Evolutionary conservation across 768 basidiomycete species (phyloP).

Genomic region (Mycena filopes): DNA sequence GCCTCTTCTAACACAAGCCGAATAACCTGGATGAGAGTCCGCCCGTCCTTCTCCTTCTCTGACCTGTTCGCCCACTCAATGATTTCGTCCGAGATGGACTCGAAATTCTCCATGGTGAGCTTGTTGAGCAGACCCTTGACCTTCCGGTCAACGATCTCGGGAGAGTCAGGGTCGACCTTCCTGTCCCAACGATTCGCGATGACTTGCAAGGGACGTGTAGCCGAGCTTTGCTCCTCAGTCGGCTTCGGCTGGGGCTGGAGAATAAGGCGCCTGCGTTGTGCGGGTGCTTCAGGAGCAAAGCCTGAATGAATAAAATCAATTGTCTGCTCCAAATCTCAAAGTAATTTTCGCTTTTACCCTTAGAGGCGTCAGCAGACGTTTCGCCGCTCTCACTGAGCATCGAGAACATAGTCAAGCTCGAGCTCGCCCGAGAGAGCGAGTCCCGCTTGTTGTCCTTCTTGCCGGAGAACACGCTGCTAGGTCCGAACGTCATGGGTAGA

Average conservation of each 20-base stretch:
- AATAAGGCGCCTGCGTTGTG: slow-evolving; percentile 76
- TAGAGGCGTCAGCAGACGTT: slow-evolving; percentile 60
- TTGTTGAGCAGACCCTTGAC: slow-evolving; percentile 94
- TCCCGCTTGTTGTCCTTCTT: slow-evolving; percentile 77
- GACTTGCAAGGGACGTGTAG: slow-evolving; percentile 84
- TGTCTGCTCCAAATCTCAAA: too few species aligned
- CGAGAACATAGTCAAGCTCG: slow-evolving; percentile 88
- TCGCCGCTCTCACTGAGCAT: slow-evolving; percentile 78
- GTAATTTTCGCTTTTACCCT: slow-evolving; percentile 49
- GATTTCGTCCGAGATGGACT: slow-evolving; percentile 95
- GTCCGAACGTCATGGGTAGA: slow-evolving; percentile 81
- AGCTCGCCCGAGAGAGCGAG: slow-evolving; percentile 82
- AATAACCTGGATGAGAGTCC: slow-evolving; percentile 95
- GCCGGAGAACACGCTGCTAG: slow-evolving; percentile 83
- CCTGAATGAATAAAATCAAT: too few species aligned
- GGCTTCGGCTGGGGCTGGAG: slow-evolving; percentile 83
- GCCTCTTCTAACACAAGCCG: slow-evolving; percentile 93
- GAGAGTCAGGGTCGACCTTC: slow-evolving; percentile 75
- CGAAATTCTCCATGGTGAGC: slow-evolving; percentile 96
- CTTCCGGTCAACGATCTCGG: slow-evolving; percentile 91
- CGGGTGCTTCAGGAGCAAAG: slow-evolving; percentile 56
- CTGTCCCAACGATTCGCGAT: slow-evolving; percentile 89
- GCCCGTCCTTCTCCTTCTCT: slow-evolving; percentile 91
- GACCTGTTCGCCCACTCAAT: slow-evolving; percentile 95
- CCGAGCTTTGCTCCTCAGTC: slow-evolving; percentile 81